Conservation (phyloP, 106 monocot genomes). For the Dendrobium huoshanense region DNA sequence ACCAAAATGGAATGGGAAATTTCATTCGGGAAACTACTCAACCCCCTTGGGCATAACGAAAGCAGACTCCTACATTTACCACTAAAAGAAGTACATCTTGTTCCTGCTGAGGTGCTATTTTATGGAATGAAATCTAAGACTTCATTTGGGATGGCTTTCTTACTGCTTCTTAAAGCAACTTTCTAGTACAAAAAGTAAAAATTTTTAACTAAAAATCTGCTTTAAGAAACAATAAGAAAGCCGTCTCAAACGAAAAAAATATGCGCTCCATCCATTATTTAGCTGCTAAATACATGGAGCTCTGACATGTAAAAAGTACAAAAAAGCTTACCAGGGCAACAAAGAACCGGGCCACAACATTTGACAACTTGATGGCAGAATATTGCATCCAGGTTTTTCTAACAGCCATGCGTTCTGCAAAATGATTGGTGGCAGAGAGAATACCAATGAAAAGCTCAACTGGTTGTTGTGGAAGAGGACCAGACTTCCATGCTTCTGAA, state of each 20-base stretch:
- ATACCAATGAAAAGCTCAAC: constrained; percentile 81
- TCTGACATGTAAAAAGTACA: background rate
- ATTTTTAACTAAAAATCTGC: too few relatives aligned
- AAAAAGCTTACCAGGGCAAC: constrained; percentile 69
- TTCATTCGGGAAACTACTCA: background rate
- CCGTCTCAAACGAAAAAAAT: background rate
- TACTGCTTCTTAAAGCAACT: too few relatives aligned
- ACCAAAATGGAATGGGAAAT: background rate
- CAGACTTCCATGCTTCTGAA: constrained; percentile 73
- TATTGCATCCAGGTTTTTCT: constrained; percentile 96
- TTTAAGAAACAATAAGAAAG: too few relatives aligned
- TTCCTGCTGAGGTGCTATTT: background rate
- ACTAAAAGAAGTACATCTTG: background rate
- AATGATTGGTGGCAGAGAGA: constrained; percentile 88
- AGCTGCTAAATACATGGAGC: background rate
- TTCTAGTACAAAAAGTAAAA: too few relatives aligned
- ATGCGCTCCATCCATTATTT: background rate
- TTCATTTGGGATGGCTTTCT: too few relatives aligned
- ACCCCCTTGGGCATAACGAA: too few relatives aligned
- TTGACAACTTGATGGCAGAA: constrained; percentile 52
- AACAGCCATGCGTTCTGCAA: constrained; percentile 91
- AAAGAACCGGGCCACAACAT: constrained; percentile 84
- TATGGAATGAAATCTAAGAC: background rate
- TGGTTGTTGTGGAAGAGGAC: constrained; percentile 34
- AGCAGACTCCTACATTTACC: too few relatives aligned